A percentile compares a stretch with the other conserved stretches of the same genome.
phyloP scores from a whole-genome alignment of 345 rosid species.

The Citropsis articulata region DNA sequence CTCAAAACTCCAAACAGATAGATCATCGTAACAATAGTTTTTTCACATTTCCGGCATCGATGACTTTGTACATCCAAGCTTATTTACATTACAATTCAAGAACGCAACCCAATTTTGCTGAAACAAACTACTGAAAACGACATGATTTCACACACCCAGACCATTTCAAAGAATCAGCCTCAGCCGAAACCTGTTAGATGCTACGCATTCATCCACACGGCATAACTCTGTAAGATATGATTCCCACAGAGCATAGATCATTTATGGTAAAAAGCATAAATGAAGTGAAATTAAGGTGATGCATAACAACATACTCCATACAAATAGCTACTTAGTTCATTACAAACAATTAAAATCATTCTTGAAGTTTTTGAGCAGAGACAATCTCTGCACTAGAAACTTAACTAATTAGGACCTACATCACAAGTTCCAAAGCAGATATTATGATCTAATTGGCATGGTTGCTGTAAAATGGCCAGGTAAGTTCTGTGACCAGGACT shows the following conservation, averaged over 20 bases:
- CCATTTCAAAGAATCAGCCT: not conserved
- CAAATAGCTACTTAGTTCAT: not conserved
- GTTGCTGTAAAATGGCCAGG: not conserved
- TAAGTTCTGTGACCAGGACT: not conserved
- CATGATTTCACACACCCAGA: not conserved
- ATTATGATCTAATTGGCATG: not conserved
- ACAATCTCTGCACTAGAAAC: not conserved
- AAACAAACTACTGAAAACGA: not conserved
- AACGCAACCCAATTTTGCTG: not conserved
- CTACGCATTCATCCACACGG: not conserved
- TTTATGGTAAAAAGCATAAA: not conserved
- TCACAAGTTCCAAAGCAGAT: constrained; percentile 2
- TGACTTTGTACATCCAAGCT: too few relatives aligned
- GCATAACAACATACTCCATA: not conserved
- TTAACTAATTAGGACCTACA: not conserved
- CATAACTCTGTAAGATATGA: too few relatives aligned
- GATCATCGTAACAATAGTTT: too few relatives aligned
- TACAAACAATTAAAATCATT: not conserved
- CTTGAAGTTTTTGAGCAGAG: not conserved
- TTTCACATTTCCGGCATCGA: too few relatives aligned
- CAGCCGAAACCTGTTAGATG: too few relatives aligned
- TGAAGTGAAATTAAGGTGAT: not conserved
- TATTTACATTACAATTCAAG: not conserved
- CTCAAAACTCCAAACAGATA: accelerated
- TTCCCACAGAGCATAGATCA: too few relatives aligned